Evolutionary conservation across 2,329 filamentous ascomycete species (phyloP), one percentile per base, ranked within the genome.

Genomic region (Penicillium thymicola): DNA sequence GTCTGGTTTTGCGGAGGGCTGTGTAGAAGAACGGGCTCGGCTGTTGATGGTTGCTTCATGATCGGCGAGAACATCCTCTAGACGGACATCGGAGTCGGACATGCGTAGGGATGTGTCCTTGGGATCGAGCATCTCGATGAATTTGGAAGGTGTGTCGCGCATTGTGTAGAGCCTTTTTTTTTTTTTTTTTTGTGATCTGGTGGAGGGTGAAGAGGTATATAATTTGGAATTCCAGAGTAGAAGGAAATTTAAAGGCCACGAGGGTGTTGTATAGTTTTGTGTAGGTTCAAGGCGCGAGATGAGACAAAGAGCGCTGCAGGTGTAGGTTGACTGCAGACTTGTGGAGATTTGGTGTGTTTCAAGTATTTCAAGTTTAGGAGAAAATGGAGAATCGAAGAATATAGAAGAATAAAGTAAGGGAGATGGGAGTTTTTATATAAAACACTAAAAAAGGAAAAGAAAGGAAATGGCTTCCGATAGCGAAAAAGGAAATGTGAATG

Each of bases 101-200:
- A 73, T 70, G 51, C 68, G 69, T 7, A 34, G 63, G 30, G 69
- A 63, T 23, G 64, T 64, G 42, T 71, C 67, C 55, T 74, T 69
- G 43, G 71, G 67, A 61, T 76, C 71, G 59, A 77, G 72, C 51
- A 77, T 75, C 61, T 78, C 75, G 56, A 76, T 70, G 60, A 78
- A 78, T 59, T 71, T 76, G 59, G 75, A 77, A 18, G 74, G 61
- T 62, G 72, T 75, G 54, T 71, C 72, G 50, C 65, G 67, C 68
- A 72, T 68, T 54, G 56, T 59, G 54, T 37, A 25, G 53, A 50
- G 32, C 1, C 4, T 2, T 11, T 16, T n/a, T 37, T 5, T 45
- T 30, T 16, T 38, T 25, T 30, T 13, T 10, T 11, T 16, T 30
- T 25, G 13, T 18, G 42, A 48, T 32, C 3, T n/a, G 37, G 30